Evolutionary conservation across 768 basidiomycete species (phyloP), one percentile per base, ranked within the genome.

Genomic region (Mycena galericulata): DNA sequence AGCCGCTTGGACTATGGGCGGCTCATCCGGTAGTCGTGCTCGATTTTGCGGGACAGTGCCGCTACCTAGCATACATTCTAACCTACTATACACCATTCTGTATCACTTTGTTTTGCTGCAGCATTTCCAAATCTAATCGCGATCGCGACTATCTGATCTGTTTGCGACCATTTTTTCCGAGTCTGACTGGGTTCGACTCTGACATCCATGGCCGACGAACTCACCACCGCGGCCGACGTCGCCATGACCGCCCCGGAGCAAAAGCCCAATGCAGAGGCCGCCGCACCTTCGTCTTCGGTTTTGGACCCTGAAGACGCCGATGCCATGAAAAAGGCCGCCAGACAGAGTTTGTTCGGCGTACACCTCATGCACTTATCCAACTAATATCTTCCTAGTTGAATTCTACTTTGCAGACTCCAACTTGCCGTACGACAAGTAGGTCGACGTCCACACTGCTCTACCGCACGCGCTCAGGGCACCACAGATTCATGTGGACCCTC

Each of bases 381-480:
- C 26, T 32, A 47, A 62, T 18, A 10, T 29, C n/a, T 34, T 22
- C 24, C 34, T 45, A 98, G 97, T 97, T 74, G 94, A 96, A 77
- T 98, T 98, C 80, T 98, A 98, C 84, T 96, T 99, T 80, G 93
- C 93, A 57, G 96, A 97, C 79, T 88, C 95, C n/a, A 98, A 98
- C 80, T 87, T 99, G 59, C 97, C 97, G 1, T 96, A 88, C 71
- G 94, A 96, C 85, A 93, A 89, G 92, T 92, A 74, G 29, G 85
- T 63, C 24, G 54, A 40, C 18, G 36, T 20, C 46, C 34, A 11
- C 34, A 15, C 0, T 40, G 47, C 46, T 47, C 22, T 4, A 18
- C 14, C 0, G 18, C n/a, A n/a, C n/a, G 49, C 50, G 58, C 24
- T 57, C 54, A 26, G 61, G 27, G 45, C 22, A 34, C 38, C 55